Evolutionary conservation across 345 rosid species (phyloP).

Genomic region (Psidium friedrichsthalianum): DNA sequence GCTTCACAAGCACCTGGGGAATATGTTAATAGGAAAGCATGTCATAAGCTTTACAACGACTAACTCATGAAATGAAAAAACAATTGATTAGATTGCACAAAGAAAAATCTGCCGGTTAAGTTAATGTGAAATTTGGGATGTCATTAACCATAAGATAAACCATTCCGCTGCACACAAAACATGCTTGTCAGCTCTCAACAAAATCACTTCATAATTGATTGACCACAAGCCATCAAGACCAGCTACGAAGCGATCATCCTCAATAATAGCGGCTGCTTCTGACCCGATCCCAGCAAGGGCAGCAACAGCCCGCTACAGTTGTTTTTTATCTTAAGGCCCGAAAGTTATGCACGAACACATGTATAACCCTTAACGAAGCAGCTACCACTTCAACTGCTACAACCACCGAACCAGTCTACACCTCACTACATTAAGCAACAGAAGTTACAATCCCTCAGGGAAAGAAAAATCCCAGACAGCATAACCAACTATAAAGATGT

Average conservation of each 20-base stretch:
- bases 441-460: neutral
- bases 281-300: neutral
- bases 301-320: neutral
- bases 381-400: slow-evolving; percentile 2
- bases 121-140: neutral
- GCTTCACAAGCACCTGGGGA: neutral
- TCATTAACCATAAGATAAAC: neutral
- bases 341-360: neutral
- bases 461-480: neutral
- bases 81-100: neutral
- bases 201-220: neutral
- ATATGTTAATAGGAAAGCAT: neutral
- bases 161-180: neutral
- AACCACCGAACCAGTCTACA: neutral
- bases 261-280: neutral
- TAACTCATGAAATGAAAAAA: neutral
- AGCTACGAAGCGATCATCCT: neutral
- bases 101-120: neutral
- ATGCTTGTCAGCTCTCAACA: neutral
- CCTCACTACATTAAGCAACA: slow-evolving; percentile 2
- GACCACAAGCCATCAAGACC: neutral
- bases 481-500: neutral
- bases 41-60: neutral
- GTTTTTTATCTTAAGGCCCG: neutral
- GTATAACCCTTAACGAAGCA: neutral